A percentile compares a stretch with the other conserved stretches of the same genome.
Evolutionary conservation across 306 rosid genomes (phyloP).

Genomic region (Prosopis cineraria): DNA sequence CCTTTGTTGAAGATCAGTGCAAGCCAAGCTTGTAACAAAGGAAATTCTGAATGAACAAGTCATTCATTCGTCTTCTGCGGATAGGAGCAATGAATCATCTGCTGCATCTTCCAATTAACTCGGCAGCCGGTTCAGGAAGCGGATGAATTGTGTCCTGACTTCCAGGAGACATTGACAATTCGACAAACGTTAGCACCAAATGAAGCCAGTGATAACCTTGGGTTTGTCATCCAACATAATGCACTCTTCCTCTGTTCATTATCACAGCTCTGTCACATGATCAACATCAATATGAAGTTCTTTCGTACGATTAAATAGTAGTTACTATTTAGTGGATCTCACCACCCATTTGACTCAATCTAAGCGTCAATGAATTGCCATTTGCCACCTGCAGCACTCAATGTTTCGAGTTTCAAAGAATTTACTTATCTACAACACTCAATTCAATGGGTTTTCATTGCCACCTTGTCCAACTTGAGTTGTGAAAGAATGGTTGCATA

Average conservation of each 20-base stretch:
- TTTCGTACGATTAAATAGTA: not conserved
- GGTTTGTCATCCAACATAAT: not conserved
- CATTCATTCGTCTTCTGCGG: not conserved
- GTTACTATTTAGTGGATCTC: not conserved
- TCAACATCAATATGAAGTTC: not conserved
- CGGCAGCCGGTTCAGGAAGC: not conserved
- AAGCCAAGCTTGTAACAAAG: constrained; percentile 12
- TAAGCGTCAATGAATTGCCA: not conserved
- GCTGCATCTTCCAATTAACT: not conserved
- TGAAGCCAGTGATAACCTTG: not conserved
- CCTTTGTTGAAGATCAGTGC: not conserved
- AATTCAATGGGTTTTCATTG: not conserved
- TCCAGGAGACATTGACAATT: not conserved
- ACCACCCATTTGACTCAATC: not conserved
- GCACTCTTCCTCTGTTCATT: not conserved
- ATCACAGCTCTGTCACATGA: not conserved
- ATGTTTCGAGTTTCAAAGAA: no score
- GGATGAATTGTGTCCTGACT: not conserved
- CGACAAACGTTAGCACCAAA: not conserved
- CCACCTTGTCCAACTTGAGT: not conserved
- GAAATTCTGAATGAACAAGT: not conserved
- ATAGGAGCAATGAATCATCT: not conserved
- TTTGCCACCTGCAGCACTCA: no score
- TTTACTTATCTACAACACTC: not conserved
- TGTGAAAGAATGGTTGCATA: not conserved